Conservation (phyloP, 768 basidiomycete genomes). For the Pleurotus platypus region DNA sequence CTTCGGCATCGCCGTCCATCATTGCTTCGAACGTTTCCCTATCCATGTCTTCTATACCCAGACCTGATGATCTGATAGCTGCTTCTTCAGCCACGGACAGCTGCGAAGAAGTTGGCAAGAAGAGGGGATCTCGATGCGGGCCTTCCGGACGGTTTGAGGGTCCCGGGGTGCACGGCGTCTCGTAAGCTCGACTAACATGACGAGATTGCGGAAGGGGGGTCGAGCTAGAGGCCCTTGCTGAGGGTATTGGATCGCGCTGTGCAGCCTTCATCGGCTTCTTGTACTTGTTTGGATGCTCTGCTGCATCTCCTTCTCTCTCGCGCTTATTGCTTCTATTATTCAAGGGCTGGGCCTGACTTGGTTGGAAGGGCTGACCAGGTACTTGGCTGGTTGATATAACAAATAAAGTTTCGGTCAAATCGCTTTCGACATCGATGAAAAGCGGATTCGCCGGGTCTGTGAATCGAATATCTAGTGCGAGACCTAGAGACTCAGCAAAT, state of each 20-base stretch:
- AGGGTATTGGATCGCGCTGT: slow-evolving; percentile 22
- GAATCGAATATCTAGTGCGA: slow-evolving; percentile 68
- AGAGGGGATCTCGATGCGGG: slow-evolving; percentile 33
- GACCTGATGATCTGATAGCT: slow-evolving; percentile 53
- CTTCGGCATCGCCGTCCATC: slow-evolving; percentile 9
- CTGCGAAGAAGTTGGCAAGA: slow-evolving; percentile 51
- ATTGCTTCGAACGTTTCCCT: slow-evolving; percentile 49
- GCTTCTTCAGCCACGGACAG: slow-evolving; percentile 53
- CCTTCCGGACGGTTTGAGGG: slow-evolving; percentile 19
- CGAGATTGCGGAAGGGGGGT: slow-evolving; percentile 34
- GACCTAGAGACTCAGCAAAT: slow-evolving; percentile 69
- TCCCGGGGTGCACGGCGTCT: slow-evolving; percentile 6
- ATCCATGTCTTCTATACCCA: slow-evolving; percentile 67
- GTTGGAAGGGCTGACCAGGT: slow-evolving; percentile 30
- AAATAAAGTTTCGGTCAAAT: slow-evolving; percentile 62
- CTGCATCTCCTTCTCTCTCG: slow-evolving; percentile 32
- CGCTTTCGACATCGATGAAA: slow-evolving; percentile 74
- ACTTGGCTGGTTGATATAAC: slow-evolving; percentile 76
- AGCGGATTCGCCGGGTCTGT: slow-evolving; percentile 71
- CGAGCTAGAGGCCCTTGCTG: slow-evolving; percentile 23
- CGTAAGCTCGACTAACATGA: neutral
- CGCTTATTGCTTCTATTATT: slow-evolving; percentile 33
- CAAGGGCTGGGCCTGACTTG: slow-evolving; percentile 20
- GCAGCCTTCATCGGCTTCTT: slow-evolving; percentile 55
- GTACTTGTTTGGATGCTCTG: slow-evolving; percentile 31